Evolutionary conservation across 306 rosid genomes (phyloP), one percentile per base, ranked within the genome.

Genomic region (Lagenaria siceraria): DNA sequence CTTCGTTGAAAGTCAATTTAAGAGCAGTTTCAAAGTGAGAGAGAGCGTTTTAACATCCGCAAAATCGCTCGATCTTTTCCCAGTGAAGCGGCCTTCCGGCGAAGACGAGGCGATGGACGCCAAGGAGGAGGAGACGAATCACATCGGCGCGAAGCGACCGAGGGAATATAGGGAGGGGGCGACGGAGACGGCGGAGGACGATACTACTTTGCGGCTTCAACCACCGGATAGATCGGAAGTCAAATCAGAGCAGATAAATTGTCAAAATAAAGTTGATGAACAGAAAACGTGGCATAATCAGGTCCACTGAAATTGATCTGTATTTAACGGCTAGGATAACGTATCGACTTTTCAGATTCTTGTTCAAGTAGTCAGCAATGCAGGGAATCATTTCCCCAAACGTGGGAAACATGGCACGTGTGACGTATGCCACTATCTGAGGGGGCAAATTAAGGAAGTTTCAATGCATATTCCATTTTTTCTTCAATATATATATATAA

Each of bases 181-280:
- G 42, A 9, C 31, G 79, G 53, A 19, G 58, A 53, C 17, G 66
- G 80, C 58, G 77, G 92, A 81, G 71, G 88, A 86, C 0, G 93
- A 78, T 62, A 85, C 86, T 1, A 77, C 81, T 74, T 66, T 88
- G 79, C 81, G 90, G 55, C 65, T 92, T 40, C 89, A 79, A 42
- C 85, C 74, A 33, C 83, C 86, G 2, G 80, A 81, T 15, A 52
- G 77, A 5, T 60, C 70, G 6, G 88, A 76, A 3, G 84, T 86
- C 21, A 88, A 86, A 88, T 59, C 93, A 31, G 93, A 90, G 78
- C 92, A 91, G 91, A 74, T 78, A 4, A 86, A 86, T 84, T 70
- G 73, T 31, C 77, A 80, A 79, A 75, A 74, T n/a, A 75, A 61
- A 8, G 71, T 29, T 0, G 86, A 77, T 53, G 85, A 78, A 43